phyloP scores from a whole-genome alignment of 345 rosid species.

The Arabidopsis arenosa region DNA sequence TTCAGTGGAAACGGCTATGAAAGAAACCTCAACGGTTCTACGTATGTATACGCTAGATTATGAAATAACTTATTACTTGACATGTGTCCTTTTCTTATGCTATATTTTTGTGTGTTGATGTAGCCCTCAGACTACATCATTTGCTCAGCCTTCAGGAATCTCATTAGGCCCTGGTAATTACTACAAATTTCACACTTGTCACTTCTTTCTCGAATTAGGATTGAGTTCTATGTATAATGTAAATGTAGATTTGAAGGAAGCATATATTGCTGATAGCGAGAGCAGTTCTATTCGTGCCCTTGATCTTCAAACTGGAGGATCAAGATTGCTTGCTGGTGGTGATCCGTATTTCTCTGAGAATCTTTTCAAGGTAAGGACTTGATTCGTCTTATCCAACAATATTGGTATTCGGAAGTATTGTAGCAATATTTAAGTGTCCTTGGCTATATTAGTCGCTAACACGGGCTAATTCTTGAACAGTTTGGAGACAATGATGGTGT shows the following conservation, averaged over 20 bases:
- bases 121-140: slow-evolving; percentile 80
- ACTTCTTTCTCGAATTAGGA: neutral
- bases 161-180: slow-evolving; percentile 72
- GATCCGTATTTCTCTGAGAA: slow-evolving; percentile 83
- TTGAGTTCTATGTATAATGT: slow-evolving; percentile 2
- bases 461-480: slow-evolving; percentile 48
- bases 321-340: slow-evolving; percentile 88
- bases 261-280: slow-evolving; percentile 92
- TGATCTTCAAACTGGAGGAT: slow-evolving; percentile 85
- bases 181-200: slow-evolving; percentile 15
- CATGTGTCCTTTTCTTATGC: neutral
- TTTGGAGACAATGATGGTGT: slow-evolving; percentile 92
- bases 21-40: slow-evolving; percentile 89
- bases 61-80: neutral
- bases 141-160: slow-evolving; percentile 94
- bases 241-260: slow-evolving; percentile 61
- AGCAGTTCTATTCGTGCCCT: slow-evolving; percentile 92
- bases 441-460: slow-evolving; percentile 6
- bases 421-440: neutral
- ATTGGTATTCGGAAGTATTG: neutral
- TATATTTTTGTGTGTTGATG: slow-evolving; percentile 31
- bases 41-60: slow-evolving; percentile 47
- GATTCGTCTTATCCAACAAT: neutral
- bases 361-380: slow-evolving; percentile 70
- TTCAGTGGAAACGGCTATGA: slow-evolving; percentile 96